Conservation (phyloP, 768 basidiomycete genomes). For the Pulveroboletus sp. region DNA sequence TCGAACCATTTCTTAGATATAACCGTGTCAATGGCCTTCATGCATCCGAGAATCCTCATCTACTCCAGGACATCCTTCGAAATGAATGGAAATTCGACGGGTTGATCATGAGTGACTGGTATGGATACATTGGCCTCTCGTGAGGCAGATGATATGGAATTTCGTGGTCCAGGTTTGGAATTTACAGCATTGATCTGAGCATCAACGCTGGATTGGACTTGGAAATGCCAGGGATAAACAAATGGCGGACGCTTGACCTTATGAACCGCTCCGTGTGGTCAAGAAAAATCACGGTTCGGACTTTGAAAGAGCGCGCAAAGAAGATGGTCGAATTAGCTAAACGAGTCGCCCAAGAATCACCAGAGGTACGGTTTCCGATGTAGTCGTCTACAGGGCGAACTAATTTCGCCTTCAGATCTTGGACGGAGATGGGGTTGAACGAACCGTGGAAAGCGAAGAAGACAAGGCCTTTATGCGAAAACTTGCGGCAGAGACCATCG, state of each 20-base stretch:
- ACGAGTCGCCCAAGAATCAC: slow-evolving; percentile 60
- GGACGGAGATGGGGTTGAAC: slow-evolving; percentile 67
- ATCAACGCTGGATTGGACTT: slow-evolving; percentile 78
- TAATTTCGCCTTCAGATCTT: slow-evolving; percentile 44
- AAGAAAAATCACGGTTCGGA: slow-evolving; percentile 61
- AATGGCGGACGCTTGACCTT: slow-evolving; percentile 70
- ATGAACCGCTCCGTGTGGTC: slow-evolving; percentile 57
- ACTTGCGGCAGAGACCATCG: slow-evolving; percentile 67
- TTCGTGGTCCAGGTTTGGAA: slow-evolving; percentile 67
- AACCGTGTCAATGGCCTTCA: slow-evolving; percentile 78
- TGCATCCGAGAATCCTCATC: slow-evolving; percentile 56
- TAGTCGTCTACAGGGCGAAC: background rate
- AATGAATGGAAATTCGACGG: slow-evolving; percentile 76
- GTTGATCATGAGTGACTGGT: slow-evolving; percentile 83
- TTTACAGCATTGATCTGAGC: slow-evolving; percentile 58
- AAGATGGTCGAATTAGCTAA: slow-evolving; percentile 68
- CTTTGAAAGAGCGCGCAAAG: slow-evolving; percentile 61
- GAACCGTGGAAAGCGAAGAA: slow-evolving; percentile 56
- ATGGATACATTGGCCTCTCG: slow-evolving; percentile 1
- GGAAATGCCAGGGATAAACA: slow-evolving; percentile 75
- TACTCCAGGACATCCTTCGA: slow-evolving; percentile 60
- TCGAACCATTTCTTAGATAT: slow-evolving; percentile 39
- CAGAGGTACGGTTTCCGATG: slow-evolving; percentile 45
- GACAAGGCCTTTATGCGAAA: slow-evolving; percentile 61
- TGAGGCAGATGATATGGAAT: background rate